Percentiles rank a stretch among this genome's conserved stretches.
phyloP scores from a whole-genome alignment of 2,329 filamentous ascomycete genomes.

The Clarireedia sp. region DNA sequence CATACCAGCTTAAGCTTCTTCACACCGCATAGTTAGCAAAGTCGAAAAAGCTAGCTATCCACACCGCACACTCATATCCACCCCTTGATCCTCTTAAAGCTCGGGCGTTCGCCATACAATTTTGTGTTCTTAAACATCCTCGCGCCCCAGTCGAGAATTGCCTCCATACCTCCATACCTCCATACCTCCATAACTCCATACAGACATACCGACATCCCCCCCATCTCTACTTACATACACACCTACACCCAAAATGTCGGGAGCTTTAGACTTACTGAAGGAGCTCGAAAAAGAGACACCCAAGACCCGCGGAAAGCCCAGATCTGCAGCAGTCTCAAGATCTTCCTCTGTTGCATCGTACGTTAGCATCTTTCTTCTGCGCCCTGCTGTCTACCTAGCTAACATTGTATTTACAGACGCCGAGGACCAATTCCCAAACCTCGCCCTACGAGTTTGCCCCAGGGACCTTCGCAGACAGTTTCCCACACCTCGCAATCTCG shows the following conservation, averaged over 20 bases:
- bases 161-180: no score
- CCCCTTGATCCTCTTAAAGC: no score
- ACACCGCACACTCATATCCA: no score
- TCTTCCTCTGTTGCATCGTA: conserved; percentile 8
- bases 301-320: neutral
- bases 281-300: conserved; percentile 7
- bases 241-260: neutral
- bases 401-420: neutral
- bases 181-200: neutral
- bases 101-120: no score
- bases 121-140: no score
- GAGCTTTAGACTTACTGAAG: conserved; percentile 1
- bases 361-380: neutral
- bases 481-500: neutral
- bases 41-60: no score
- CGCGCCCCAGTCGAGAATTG: no score
- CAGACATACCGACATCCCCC: neutral
- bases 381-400: neutral
- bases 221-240: neutral
- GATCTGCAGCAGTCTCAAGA: conserved; percentile 4
- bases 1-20: no score
- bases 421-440: neutral
- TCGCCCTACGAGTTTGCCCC: neutral
- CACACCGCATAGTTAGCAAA: no score
- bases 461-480: neutral